Evolutionary conservation across 495 filamentous ascomycete genomes (phyloP).

Genomic region (Ascodesmis nigricans): DNA sequence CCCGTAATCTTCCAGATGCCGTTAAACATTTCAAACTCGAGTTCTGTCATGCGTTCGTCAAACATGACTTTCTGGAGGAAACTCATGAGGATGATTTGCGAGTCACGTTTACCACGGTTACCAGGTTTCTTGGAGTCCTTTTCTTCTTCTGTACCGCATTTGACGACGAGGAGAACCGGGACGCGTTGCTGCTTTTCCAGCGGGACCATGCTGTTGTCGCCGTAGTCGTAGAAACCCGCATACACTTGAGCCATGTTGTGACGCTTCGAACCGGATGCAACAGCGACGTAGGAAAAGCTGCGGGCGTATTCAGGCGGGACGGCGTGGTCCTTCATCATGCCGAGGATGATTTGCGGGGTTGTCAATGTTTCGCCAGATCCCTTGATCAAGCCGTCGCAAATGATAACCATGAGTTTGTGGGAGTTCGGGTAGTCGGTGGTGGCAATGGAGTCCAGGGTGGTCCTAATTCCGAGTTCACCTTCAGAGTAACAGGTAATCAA

Average conservation of each 20-base stretch:
- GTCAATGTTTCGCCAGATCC: conserved; percentile 71
- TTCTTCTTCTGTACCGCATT: conserved; percentile 85
- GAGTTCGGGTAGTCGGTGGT: conserved; percentile 98
- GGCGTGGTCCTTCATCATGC: conserved; percentile 87
- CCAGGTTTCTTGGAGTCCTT: conserved; percentile 61
- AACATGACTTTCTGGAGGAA: conserved; percentile 99
- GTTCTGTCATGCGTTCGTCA: conserved; percentile 97
- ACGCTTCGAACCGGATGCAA: conserved; percentile 84
- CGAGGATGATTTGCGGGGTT: conserved; percentile 73
- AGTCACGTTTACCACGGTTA: conserved; percentile 94
- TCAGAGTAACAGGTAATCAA: conserved; percentile 96
- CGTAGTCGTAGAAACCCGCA: conserved; percentile 94
- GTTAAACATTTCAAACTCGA: conserved; percentile 99
- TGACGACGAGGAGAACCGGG: conserved; percentile 96
- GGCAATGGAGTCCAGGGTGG: conserved; percentile 86
- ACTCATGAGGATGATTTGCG: conserved; percentile 97
- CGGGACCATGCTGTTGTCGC: conserved; percentile 53
- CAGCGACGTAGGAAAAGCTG: conserved; percentile 86
- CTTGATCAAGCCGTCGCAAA: conserved; percentile 97
- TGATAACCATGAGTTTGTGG: conserved; percentile 85
- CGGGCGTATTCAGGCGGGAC: conserved; percentile 57
- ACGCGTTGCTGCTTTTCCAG: conserved; percentile 83
- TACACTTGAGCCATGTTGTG: conserved; percentile 99
- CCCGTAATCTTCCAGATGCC: conserved; percentile 96
- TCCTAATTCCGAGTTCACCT: conserved; percentile 75